Conservation (phyloP, 176 grass and related monocot species). For the Aegilops bicornis region DNA sequence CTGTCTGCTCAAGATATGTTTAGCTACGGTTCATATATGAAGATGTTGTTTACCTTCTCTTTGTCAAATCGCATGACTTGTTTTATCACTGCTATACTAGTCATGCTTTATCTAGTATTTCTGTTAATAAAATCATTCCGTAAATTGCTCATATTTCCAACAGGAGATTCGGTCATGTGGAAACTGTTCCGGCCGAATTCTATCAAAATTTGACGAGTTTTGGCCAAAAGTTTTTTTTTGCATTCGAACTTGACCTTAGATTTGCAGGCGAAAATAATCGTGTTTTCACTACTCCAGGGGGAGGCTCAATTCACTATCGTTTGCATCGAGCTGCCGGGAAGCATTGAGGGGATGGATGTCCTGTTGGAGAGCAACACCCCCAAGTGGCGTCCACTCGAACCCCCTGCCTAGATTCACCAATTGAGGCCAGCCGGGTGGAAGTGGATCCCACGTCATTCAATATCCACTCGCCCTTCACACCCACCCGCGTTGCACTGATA, state of each 20-base stretch:
- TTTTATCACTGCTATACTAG: no score
- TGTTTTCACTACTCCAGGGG: not conserved
- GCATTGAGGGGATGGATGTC: not conserved
- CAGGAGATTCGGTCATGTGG: not conserved
- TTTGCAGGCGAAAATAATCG: not conserved
- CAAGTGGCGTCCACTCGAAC: constrained; percentile 10
- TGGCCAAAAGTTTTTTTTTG: not conserved
- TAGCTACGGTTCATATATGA: no score
- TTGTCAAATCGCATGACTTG: no score
- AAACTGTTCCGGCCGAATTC: not conserved
- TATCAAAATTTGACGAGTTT: not conserved
- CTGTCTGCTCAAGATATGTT: no score
- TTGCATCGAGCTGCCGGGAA: not conserved
- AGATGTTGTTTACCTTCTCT: no score
- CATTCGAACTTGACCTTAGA: not conserved
- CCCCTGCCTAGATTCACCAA: constrained; percentile 5
- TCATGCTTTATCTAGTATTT: no score
- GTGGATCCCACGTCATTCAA: constrained; percentile 30
- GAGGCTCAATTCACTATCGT: no score
- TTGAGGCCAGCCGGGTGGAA: not conserved
- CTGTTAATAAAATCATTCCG: no score
- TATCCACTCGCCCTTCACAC: not conserved
- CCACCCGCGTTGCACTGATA: not conserved
- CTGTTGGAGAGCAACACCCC: constrained; percentile 19
- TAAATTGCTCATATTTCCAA: no score